phyloP scores from a whole-genome alignment of 148 eudicot species.

The Spergularia marina region DNA sequence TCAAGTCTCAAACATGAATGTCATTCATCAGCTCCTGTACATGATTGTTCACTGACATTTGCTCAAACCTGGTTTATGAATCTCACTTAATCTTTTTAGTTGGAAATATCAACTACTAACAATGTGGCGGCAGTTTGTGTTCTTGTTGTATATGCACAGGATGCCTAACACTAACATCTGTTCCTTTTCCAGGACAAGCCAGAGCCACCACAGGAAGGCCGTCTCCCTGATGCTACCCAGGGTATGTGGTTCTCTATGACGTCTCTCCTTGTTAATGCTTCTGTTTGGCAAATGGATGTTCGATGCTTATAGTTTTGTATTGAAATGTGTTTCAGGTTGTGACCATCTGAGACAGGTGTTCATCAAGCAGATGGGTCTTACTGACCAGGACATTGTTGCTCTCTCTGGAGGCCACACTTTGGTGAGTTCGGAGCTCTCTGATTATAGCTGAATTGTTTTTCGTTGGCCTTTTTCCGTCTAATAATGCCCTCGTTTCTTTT shows the following conservation, averaged over 20 bases:
- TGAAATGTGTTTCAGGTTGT: constrained; percentile 42
- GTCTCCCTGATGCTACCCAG: constrained; percentile 85
- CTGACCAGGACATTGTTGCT: constrained; percentile 82
- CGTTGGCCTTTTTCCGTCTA: background rate
- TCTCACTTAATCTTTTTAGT: too few species aligned
- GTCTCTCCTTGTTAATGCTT: background rate
- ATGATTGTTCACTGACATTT: too few species aligned
- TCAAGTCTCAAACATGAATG: too few species aligned
- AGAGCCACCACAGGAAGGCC: constrained; percentile 88
- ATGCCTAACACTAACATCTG: background rate
- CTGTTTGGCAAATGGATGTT: too few species aligned
- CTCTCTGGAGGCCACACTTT: constrained; percentile 96
- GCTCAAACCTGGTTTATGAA: too few species aligned
- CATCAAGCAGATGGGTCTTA: constrained; percentile 79
- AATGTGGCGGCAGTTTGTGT: background rate
- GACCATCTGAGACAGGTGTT: constrained; percentile 90
- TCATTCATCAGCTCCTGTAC: too few species aligned
- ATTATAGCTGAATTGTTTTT: background rate
- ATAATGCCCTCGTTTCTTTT: background rate
- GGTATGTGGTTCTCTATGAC: constrained; percentile 40
- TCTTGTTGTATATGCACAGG: background rate
- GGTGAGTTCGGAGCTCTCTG: constrained; percentile 37
- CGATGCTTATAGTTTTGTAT: background rate
- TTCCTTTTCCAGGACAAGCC: constrained; percentile 55
- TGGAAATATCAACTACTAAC: too few species aligned